Evolutionary conservation across 768 basidiomycete genomes (phyloP).

Genomic region (Auricularia heimuer): DNA sequence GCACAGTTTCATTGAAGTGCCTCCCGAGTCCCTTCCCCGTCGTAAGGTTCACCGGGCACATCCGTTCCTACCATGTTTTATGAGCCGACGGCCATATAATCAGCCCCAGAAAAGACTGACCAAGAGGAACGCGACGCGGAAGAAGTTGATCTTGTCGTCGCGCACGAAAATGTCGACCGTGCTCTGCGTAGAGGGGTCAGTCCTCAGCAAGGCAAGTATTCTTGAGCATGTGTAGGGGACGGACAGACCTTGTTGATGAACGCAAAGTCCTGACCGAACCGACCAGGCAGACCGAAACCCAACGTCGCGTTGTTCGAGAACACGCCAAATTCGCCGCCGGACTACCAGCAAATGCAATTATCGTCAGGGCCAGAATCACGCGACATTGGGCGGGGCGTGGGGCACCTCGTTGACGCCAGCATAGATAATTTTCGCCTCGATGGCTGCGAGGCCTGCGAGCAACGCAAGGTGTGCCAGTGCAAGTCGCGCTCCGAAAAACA

Average conservation of each 20-base stretch:
- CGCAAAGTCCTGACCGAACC: conserved; percentile 33
- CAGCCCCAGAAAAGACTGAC: neutral
- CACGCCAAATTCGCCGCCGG: conserved; percentile 39
- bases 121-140: conserved; percentile 40
- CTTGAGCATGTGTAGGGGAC: neutral
- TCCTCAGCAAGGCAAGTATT: neutral
- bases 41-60: conserved; percentile 21
- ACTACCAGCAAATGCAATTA: conserved; percentile 18
- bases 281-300: conserved; percentile 35
- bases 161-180: conserved; percentile 39
- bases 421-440: conserved; percentile 27
- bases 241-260: conserved; percentile 36
- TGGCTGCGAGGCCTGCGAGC: too few relatives aligned
- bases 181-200: conserved; percentile 18
- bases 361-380: too few relatives aligned
- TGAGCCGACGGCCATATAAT: too few relatives aligned
- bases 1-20: conserved; percentile 36
- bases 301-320: conserved; percentile 24
- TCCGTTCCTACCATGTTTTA: conserved; percentile 23
- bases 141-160: conserved; percentile 39
- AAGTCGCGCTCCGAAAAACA: too few relatives aligned
- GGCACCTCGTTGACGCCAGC: conserved; percentile 37
- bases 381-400: neutral
- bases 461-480: too few relatives aligned
- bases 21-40: conserved; percentile 29